Evolutionary conservation across 2,329 filamentous ascomycete species (phyloP).

Genomic region (Neurospora crassa): DNA sequence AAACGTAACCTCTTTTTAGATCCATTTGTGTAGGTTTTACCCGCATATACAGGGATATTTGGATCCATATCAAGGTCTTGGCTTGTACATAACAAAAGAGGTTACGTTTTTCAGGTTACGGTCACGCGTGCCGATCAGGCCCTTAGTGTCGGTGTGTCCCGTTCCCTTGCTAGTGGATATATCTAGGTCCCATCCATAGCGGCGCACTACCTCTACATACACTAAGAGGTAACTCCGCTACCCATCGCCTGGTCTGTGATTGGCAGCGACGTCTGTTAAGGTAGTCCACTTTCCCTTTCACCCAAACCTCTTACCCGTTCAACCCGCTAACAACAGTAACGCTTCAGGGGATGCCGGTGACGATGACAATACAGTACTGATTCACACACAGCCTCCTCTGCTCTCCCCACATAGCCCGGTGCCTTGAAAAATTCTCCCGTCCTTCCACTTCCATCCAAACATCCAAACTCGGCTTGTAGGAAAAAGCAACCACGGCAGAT

Average conservation of each 20-base stretch:
- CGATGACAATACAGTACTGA: not conserved
- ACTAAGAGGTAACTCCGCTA: not conserved
- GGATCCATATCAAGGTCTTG: no score
- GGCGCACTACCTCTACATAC: not conserved
- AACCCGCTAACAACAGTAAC: not conserved
- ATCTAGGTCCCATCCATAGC: not conserved
- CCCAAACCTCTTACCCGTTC: not conserved
- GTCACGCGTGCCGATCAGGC: no score
- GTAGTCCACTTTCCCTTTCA: no score
- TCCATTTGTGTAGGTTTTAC: no score
- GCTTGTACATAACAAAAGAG: no score
- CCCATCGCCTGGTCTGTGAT: not conserved
- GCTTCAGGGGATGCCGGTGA: not conserved
- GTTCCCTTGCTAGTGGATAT: not conserved
- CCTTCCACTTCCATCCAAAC: not conserved
- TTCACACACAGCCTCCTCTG: not conserved
- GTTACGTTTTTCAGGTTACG: no score
- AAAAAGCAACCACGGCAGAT: not conserved
- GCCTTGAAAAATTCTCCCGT: not conserved
- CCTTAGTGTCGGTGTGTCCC: not conserved
- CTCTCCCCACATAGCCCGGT: not conserved
- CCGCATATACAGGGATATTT: no score
- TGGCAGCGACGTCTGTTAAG: no score
- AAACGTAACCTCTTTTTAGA: no score
- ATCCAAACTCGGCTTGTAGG: not conserved